phyloP scores from a whole-genome alignment of 345 rosid genomes.

The Balakata baccata region DNA sequence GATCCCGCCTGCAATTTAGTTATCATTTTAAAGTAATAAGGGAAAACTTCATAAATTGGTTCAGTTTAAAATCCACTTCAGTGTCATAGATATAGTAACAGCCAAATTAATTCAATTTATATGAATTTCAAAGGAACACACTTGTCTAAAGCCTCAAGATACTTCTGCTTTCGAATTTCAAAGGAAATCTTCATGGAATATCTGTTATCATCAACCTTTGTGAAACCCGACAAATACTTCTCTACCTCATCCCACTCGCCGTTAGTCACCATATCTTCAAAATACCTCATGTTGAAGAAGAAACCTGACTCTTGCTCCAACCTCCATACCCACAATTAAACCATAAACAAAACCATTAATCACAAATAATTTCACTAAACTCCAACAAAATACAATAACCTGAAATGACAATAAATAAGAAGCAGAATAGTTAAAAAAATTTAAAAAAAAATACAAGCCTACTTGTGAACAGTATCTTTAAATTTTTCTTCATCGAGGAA shows the following conservation, averaged over 20 bases:
- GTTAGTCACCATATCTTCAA: slow-evolving; percentile 83
- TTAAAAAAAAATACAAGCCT: not conserved
- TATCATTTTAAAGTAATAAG: not conserved
- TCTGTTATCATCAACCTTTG: slow-evolving; percentile 72
- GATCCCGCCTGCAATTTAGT: slow-evolving; percentile 56
- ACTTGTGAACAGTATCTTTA: slow-evolving; percentile 77
- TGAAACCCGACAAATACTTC: slow-evolving; percentile 77
- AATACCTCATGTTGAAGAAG: slow-evolving; percentile 75
- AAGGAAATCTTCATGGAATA: slow-evolving; percentile 94
- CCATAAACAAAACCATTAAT: slow-evolving; percentile 2
- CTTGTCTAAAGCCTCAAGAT: slow-evolving; percentile 88
- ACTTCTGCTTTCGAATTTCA: slow-evolving; percentile 89
- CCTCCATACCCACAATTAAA: slow-evolving; percentile 31
- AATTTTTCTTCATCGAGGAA: slow-evolving; percentile 87
- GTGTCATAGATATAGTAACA: not conserved
- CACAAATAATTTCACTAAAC: slow-evolving; percentile 3
- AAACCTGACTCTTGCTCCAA: slow-evolving; percentile 89
- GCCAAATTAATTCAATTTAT: not conserved
- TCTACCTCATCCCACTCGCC: slow-evolving; percentile 94
- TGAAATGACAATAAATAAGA: not conserved
- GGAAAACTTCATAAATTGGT: not conserved
- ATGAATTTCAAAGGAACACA: slow-evolving; percentile 25
- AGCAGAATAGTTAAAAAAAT: not conserved
- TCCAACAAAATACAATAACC: not conserved
- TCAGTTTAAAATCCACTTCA: not conserved